These are phyloP conservation scores for Colletotrichum lini DNA, from an alignment of 2,329 filamentous ascomycete species.

Conservation along the genomic window DNA sequence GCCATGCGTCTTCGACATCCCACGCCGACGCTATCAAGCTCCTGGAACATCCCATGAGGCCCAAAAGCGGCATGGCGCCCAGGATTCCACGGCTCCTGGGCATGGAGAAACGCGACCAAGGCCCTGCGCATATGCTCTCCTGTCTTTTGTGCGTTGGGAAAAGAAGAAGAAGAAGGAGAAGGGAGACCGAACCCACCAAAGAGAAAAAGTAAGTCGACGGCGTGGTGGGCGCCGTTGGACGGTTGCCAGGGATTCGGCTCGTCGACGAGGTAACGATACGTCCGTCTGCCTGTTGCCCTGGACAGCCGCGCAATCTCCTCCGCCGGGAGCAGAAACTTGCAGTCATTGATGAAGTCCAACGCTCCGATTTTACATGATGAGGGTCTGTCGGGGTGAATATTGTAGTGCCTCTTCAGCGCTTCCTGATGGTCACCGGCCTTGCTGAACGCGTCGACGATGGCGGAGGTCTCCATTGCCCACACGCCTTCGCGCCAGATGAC, in stretches of 20 bases:
- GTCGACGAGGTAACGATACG: conserved; percentile 59
- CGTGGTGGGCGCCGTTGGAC: conserved; percentile 62
- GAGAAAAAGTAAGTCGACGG: conserved; percentile 61
- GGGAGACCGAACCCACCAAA: conserved; percentile 58
- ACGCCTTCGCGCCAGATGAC: conserved; percentile 61
- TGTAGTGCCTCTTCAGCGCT: conserved; percentile 56
- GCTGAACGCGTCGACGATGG: conserved; percentile 54
- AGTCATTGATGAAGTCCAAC: conserved; percentile 55
- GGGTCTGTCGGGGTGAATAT: conserved; percentile 56
- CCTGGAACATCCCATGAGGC: conserved; percentile 53
- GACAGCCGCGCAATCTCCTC: conserved; percentile 41
- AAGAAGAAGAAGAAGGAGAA: conserved; percentile 28
- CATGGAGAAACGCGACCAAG: conserved; percentile 57
- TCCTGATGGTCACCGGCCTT: conserved; percentile 47
- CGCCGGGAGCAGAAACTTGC: conserved; percentile 49
- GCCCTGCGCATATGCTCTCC: conserved; percentile 55
- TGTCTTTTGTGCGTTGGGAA: conserved; percentile 50
- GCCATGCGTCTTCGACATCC: conserved; percentile 50
- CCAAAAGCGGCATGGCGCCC: conserved; percentile 55
- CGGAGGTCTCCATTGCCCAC: conserved; percentile 51
- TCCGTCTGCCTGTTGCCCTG: conserved; percentile 45
- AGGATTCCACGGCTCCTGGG: conserved; percentile 53
- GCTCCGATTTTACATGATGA: conserved; percentile 57
- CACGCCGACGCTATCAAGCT: conserved; percentile 50
- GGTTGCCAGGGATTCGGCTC: conserved; percentile 63